These are phyloP conservation scores for Senna siamea DNA, from an alignment of 306 rosid species.

Conservation along the genomic window DNA sequence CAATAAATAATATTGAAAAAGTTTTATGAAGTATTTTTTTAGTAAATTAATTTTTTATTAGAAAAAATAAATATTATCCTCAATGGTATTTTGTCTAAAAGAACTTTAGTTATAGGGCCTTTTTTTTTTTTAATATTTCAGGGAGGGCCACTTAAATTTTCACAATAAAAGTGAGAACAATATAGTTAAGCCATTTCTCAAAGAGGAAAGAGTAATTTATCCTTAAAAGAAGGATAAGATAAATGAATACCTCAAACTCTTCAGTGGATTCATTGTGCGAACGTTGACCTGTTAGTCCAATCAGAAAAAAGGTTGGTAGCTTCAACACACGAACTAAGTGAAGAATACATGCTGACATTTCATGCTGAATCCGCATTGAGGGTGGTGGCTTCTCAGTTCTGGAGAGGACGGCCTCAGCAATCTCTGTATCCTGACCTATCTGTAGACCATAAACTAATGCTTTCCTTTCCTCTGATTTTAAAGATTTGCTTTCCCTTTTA, in stretches of 20 bases:
- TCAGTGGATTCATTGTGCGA: slow-evolving; percentile 47
- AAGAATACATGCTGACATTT: slow-evolving; percentile 68
- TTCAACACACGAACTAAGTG: slow-evolving; percentile 63
- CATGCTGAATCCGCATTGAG: slow-evolving; percentile 61
- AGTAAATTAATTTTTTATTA: no score
- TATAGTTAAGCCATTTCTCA: no score
- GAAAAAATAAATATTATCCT: no score
- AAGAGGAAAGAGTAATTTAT: no score
- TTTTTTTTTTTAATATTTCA: no score
- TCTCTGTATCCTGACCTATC: slow-evolving; percentile 63
- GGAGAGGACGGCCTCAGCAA: slow-evolving; percentile 43
- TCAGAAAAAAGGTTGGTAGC: slow-evolving; percentile 62
- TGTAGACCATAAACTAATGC: slow-evolving; percentile 53
- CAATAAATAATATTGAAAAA: no score
- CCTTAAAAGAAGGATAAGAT: background rate
- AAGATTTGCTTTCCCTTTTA: slow-evolving; percentile 54
- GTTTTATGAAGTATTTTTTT: no score
- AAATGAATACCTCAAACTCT: slow-evolving; percentile 58
- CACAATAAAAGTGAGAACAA: no score
- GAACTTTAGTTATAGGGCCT: no score
- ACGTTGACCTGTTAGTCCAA: slow-evolving; percentile 53
- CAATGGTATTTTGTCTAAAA: no score
- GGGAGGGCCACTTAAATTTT: no score
- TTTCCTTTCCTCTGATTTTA: slow-evolving; percentile 36
- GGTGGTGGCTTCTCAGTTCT: slow-evolving; percentile 60